Conservation (phyloP, 1,284 basidiomycete genomes). For the Tremellales sp. region DNA sequence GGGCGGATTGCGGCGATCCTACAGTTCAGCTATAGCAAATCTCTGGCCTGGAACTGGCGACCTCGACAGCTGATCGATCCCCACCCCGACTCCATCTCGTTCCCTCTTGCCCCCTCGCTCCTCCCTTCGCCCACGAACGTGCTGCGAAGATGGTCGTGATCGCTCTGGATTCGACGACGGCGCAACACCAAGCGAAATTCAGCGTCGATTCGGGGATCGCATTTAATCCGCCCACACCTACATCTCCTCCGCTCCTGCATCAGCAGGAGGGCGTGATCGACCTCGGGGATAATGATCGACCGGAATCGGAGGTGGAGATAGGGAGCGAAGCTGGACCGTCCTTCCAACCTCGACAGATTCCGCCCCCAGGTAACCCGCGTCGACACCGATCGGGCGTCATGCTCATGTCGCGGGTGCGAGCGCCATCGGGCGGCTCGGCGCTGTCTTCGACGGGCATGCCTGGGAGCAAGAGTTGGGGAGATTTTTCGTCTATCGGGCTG, state of each 20-base stretch:
- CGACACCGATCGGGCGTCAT: conserved; percentile 37
- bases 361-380: conserved; percentile 39
- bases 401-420: conserved; percentile 36
- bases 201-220: conserved; percentile 3
- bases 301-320: too few relatives aligned
- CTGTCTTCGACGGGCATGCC: conserved; percentile 14
- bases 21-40: too few relatives aligned
- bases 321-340: conserved; percentile 22
- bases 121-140: too few relatives aligned
- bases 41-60: too few relatives aligned
- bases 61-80: too few relatives aligned
- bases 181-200: not conserved
- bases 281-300: not conserved
- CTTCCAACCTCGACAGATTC: conserved; percentile 18
- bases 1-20: too few relatives aligned
- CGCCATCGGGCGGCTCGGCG: conserved; percentile 22
- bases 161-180: conserved; percentile 6
- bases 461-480: conserved; percentile 38
- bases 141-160: conserved; percentile 15
- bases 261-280: not conserved
- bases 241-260: not conserved
- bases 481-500: conserved; percentile 21
- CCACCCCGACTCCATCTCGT: too few relatives aligned
- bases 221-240: not conserved
- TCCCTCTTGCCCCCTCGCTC: too few relatives aligned